Percentiles rank a stretch among this genome's conserved stretches.
These are phyloP conservation scores for Sanguinoderma infundibulare DNA, from an alignment of 1,284 basidiomycete genomes.

Conservation along the genomic window DNA sequence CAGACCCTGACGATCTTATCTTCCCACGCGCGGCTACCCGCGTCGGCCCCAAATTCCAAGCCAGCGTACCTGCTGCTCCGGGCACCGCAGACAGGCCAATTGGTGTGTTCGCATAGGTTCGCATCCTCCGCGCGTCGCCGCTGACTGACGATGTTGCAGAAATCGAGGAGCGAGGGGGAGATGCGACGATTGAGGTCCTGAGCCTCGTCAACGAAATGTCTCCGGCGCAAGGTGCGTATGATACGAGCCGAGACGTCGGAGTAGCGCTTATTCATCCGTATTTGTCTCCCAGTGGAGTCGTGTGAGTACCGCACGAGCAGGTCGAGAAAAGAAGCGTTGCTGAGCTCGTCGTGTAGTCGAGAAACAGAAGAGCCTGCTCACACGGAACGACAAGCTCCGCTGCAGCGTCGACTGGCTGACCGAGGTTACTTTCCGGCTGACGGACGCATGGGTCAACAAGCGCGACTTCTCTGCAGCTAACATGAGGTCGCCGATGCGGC, in stretches of 20 bases:
- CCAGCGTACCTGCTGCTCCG: constrained; percentile 55
- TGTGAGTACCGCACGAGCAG: constrained; percentile 17
- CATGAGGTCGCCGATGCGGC: constrained; percentile 60
- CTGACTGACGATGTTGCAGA: constrained; percentile 25
- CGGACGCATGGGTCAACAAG: constrained; percentile 60
- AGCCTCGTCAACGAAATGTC: constrained; percentile 66
- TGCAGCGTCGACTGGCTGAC: constrained; percentile 79
- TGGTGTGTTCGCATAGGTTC: constrained; percentile 40
- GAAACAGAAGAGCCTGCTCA: constrained; percentile 56
- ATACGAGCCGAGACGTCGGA: constrained; percentile 3
- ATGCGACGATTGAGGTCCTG: constrained; percentile 74
- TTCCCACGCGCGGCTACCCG: constrained; percentile 91
- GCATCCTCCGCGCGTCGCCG: no score
- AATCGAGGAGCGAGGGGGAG: constrained; percentile 67
- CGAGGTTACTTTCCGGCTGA: constrained; percentile 70
- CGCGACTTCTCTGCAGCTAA: constrained; percentile 61
- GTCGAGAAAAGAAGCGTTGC: neutral
- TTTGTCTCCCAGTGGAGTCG: constrained; percentile 22
- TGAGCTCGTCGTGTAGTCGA: constrained; percentile 52
- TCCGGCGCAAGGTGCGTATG: constrained; percentile 61
- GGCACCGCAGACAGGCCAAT: constrained; percentile 45
- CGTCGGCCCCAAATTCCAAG: constrained; percentile 88
- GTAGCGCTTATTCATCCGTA: constrained; percentile 15
- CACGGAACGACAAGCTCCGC: constrained; percentile 51
- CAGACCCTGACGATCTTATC: constrained; percentile 93